A percentile compares a stretch with the other conserved stretches of the same genome.
These are phyloP conservation scores for Stylosanthes scabra DNA, from an alignment of 331 rosid genomes.

Conservation along the genomic window DNA sequence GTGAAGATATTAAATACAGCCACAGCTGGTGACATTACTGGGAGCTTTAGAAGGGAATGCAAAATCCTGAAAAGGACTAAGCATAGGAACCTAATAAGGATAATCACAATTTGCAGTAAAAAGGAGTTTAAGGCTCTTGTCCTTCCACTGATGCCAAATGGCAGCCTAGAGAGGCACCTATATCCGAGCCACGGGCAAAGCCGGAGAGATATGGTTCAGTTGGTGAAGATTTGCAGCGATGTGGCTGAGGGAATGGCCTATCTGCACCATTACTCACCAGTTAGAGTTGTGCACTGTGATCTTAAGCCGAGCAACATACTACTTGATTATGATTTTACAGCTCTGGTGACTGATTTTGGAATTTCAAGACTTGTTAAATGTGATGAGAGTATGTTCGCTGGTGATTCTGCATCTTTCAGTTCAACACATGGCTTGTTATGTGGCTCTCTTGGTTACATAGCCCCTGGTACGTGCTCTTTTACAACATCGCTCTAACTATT, in stretches of 20 bases:
- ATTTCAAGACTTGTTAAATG: slow-evolving; percentile 62
- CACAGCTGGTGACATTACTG: slow-evolving; percentile 68
- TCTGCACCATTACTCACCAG: slow-evolving; percentile 79
- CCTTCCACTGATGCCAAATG: slow-evolving; percentile 80
- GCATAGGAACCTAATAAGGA: slow-evolving; percentile 74
- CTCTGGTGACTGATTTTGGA: slow-evolving; percentile 81
- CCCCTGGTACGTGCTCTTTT: slow-evolving; percentile 71
- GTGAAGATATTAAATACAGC: slow-evolving; percentile 59
- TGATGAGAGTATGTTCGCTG: slow-evolving; percentile 48
- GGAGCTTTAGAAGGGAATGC: slow-evolving; percentile 71
- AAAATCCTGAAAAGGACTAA: slow-evolving; percentile 74
- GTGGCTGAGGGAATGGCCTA: slow-evolving; percentile 85
- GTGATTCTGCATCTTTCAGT: slow-evolving; percentile 59
- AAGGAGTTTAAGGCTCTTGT: slow-evolving; percentile 81
- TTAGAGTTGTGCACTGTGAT: slow-evolving; percentile 75
- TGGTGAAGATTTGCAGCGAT: slow-evolving; percentile 78
- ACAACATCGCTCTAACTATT: too few relatives aligned
- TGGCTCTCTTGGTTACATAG: slow-evolving; percentile 77
- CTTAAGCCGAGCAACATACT: slow-evolving; percentile 78
- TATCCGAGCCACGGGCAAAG: slow-evolving; percentile 33
- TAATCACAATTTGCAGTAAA: slow-evolving; percentile 74
- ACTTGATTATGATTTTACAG: slow-evolving; percentile 75
- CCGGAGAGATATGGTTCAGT: slow-evolving; percentile 48
- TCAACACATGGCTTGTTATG: slow-evolving; percentile 64
- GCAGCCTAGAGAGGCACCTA: slow-evolving; percentile 71